Base-by-base conservation (phyloP, 1,284 basidiomycete species). In the Rhizoctonia solani region DNA sequence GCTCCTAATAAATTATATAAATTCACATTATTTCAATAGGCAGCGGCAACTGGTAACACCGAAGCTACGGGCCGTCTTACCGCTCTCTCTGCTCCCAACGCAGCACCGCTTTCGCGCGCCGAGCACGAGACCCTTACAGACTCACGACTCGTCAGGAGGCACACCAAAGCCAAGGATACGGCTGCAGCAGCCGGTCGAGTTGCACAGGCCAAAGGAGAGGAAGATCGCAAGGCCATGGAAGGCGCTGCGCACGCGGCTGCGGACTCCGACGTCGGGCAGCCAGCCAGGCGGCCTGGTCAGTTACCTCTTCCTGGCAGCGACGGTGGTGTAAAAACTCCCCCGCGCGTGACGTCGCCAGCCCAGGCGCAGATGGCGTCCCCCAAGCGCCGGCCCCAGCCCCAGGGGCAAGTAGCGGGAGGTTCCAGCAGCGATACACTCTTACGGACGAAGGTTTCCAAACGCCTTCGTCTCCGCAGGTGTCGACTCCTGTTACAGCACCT, bases 91-190 rank as follows among this genome's bases (percentile, higher is more conserved):
- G 72, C 70, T 8, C 75, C 78, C 0, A 72, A 73, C 11, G 74
- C 78, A 0, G 72, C 72, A 4, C 71, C 74, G 1, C 73, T 84
- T 4, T 81, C 79, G 16, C 74, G 82, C 23, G 74, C 73, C 9
- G 80, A 84, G 30, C 82, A 84, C 74, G 78, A 82, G 63, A 72
- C 75, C 1, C 75, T 80, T 34, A 74, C 83, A 61, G 79, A 82
- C 69, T 74, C 75, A 30, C 81, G 80, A 32, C 75, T 84, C 14
- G 79, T 82, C 27, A 75, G 82, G 1, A 79, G 78, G 54, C 78
- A 80, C 9, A 83, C 82, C 4, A 75, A 77, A 30, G 82, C 83
- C 1, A 77, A 77, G 66, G 71, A 74, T 49, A 73, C 76, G 13
- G 76, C 76, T n/a, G 34, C 66, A 27, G 70, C 70, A 1, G 47